phyloP scores from a whole-genome alignment of 176 grass and related monocot species.

The Juncus inflexus region DNA sequence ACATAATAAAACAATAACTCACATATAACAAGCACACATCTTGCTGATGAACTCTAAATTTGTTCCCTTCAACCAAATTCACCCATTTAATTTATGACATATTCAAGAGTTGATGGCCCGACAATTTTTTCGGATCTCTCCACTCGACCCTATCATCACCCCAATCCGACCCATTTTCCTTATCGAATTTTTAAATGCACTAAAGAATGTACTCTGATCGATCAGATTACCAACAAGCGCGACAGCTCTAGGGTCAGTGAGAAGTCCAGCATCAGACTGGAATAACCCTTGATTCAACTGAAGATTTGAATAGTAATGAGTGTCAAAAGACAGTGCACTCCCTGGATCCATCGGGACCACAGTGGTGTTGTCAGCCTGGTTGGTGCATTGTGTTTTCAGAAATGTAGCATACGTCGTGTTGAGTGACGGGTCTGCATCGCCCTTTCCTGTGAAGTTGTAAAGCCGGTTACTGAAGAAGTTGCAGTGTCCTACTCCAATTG shows the following conservation, averaged over 20 bases:
- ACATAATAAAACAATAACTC: too few relatives aligned
- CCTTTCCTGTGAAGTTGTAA: constrained; percentile 39
- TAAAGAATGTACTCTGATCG: constrained; percentile 1
- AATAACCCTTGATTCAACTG: constrained; percentile 25
- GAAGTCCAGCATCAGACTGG: constrained; percentile 23
- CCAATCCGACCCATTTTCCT: constrained; percentile 20
- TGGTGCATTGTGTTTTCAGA: constrained; percentile 25
- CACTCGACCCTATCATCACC: constrained; percentile 1
- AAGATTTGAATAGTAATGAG: constrained; percentile 29
- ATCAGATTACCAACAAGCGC: constrained; percentile 23
- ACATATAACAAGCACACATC: too few relatives aligned
- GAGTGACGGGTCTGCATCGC: constrained; percentile 27
- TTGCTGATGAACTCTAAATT: too few relatives aligned
- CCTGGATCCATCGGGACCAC: constrained; percentile 29
- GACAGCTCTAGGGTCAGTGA: constrained; percentile 1
- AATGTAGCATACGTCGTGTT: constrained; percentile 21
- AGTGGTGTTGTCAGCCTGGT: constrained; percentile 25
- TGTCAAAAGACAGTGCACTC: constrained; percentile 16
- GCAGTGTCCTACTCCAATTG: constrained; percentile 79
- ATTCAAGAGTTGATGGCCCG: constrained; percentile 25
- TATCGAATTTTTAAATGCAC: constrained; percentile 37
- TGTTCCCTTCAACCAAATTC: too few relatives aligned
- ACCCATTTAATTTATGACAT: neutral
- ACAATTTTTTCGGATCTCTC: constrained; percentile 34
- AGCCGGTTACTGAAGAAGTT: constrained; percentile 50